phyloP scores from a whole-genome alignment of 371 early-diverging fungal species.

The Mucor mucedo region DNA sequence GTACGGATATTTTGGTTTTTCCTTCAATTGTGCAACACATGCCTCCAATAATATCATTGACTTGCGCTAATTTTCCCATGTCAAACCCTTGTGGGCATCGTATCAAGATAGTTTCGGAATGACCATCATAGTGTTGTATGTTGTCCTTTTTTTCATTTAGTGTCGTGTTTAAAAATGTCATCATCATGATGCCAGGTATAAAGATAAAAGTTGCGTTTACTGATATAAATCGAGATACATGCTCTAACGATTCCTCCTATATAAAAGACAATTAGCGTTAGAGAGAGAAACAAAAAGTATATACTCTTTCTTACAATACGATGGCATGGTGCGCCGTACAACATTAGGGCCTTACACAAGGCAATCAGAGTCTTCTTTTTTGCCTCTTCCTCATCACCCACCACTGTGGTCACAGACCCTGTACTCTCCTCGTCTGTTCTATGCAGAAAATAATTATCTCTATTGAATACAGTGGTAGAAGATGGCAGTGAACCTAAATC shows the following conservation, averaged over 20 bases:
- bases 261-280: no score
- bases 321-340: conserved; percentile 78
- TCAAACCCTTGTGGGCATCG: conserved; percentile 59
- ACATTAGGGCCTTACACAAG: conserved; percentile 68
- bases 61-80: conserved; percentile 65
- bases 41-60: conserved; percentile 43
- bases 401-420: neutral
- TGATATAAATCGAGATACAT: conserved; percentile 54
- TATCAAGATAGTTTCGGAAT: conserved; percentile 66
- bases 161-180: conserved; percentile 24
- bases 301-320: conserved; percentile 48
- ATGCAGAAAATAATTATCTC: neutral
- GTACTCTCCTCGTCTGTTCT: conserved; percentile 15
- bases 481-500: conserved; percentile 4
- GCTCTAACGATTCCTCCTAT: conserved; percentile 59
- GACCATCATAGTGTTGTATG: conserved; percentile 14
- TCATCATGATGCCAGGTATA: conserved; percentile 68
- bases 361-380: conserved; percentile 68
- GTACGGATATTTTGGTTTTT: neutral
- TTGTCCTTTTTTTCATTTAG: neutral
- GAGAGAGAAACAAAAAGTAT: neutral
- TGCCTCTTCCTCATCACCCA: conserved; percentile 1
- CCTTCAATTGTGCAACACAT: conserved; percentile 48
- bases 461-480: neutral
- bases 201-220: conserved; percentile 58